Evolutionary conservation across 768 basidiomycete species (phyloP), one percentile per base, ranked within the genome.

Genomic region (Amanita rimosa): DNA sequence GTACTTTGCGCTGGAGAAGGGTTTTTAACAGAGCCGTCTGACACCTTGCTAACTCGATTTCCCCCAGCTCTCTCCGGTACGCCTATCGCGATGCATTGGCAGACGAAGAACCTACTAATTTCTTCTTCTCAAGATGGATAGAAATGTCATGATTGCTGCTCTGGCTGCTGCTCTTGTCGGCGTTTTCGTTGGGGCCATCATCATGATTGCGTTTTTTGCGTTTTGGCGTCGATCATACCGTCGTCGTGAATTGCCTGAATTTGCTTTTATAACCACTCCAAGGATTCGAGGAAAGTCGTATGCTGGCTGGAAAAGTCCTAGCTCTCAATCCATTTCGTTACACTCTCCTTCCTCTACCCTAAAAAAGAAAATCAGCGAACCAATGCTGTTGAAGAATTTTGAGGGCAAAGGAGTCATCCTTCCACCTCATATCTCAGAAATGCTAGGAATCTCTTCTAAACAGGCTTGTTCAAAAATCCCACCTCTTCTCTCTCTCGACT

Each of bases 1-100:
- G 8, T 45, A 45, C 19, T 27, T 27, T 47, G 26, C 24, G 19
- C 35, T 38, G 21, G 37, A 27, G 24, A 38, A 4, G 26, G 21
- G 46, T 38, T 47, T 35, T 47, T 47, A 47, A 47, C 46, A 37
- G 37, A 26, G 14, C 16, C 16, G 34, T 33, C 31, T 45, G 11
- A 22, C n/a, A 27, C 9, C 24, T 39, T 17, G 29, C 26, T 34
- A 26, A 19, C 35, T 38, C 24, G 10, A 21, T 17, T 26, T 37
- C 35, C 35, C 21, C 21, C 46, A 16, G 8, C 7, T 7, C 41
- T 26, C 41, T 17, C 5, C 21, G 38, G 38, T 39, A 39, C 21
- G 38, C 16, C 17, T 39, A 17, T 39, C 4, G 16, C 41, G 26
- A 13, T 27, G 26, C 41, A n/a, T 8, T 11, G 14, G 27, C 7